Conservation (phyloP, 2,329 filamentous ascomycete species). For the Trichoderma pleuroti region DNA sequence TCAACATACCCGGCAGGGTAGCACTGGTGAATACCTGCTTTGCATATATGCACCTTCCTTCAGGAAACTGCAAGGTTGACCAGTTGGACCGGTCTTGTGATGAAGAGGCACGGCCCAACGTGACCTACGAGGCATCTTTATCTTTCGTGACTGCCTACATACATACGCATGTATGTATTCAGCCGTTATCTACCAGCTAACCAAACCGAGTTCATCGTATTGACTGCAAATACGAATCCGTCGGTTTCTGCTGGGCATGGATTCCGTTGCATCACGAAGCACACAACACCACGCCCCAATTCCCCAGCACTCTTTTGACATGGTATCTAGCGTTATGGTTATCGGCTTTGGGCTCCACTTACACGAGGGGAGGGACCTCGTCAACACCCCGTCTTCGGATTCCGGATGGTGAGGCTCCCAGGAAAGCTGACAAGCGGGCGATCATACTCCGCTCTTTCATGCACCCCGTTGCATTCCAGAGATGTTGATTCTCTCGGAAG, state of each 20-base stretch:
- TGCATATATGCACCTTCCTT: background rate
- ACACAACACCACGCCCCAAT: background rate
- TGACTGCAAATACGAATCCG: background rate
- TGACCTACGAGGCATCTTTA: background rate
- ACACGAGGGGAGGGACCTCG: background rate
- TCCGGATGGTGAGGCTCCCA: slow-evolving; percentile 5
- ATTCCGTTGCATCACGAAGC: background rate
- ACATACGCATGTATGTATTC: background rate
- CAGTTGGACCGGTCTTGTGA: background rate
- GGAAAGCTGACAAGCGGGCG: slow-evolving; percentile 4
- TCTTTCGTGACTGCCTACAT: background rate
- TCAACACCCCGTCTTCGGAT: background rate
- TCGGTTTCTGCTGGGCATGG: background rate
- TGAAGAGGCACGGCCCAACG: background rate
- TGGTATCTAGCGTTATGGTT: background rate
- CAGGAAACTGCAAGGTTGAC: background rate
- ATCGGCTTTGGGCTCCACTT: background rate
- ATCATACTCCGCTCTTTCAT: slow-evolving; percentile 8
- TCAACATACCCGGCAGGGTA: slow-evolving; percentile 3
- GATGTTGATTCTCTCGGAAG: background rate
- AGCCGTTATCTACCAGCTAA: background rate
- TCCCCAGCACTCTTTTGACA: background rate
- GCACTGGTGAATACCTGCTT: background rate
- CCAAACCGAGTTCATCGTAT: background rate
- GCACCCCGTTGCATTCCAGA: background rate